Base-by-base conservation (phyloP, 2,329 filamentous ascomycete genomes). In the Pseudofabraea citricarpa region DNA sequence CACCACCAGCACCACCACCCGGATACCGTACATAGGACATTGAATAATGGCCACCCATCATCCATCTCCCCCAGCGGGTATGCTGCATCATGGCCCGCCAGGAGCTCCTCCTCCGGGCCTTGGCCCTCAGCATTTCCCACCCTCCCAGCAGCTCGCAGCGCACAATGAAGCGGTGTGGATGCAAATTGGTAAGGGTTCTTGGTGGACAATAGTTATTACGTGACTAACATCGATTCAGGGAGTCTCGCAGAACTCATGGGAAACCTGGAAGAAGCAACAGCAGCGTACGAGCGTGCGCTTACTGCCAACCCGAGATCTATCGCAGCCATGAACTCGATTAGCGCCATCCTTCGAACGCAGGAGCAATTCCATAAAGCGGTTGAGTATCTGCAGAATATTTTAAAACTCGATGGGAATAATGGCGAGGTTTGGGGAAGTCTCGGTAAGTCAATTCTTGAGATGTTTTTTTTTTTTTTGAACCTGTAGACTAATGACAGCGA, bases 361-460 rank as follows among this genome's bases (percentile, higher is more conserved):
- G 93, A 97, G 64, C 87, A 95, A 35, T 98, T 95, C 57, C 84
- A 87, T 35, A 93, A 93, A 61, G 93, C 93, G 1, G 86, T 96
- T 41, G 91, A 97, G 59, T 97, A 91, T 62, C 75, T 97, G 41
- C 84, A 93, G 58, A 87, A 84, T 49, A 95, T 97, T 47, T 70
- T 96, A 42, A 94, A 95, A 67, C 74, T 97, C 20, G 93, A 98
- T 53, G 78, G 74, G 26, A 84, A 81, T 54, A 96, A 95, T 61
- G 93, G 93, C 46, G 93, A 97, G 65, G 90, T 93, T 35, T 97
- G 91, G 93, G 91, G 91, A 37, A 95, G 90, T 62, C 74, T 97
- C 22, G 91, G 88, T 93, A 74, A 52, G 78, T 63, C 43, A 7
- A 31, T 19, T 51, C 40, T n/a, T n/a, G n/a, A n/a, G n/a, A n/a